A percentile compares a stretch with the other conserved stretches of the same genome.
Evolutionary conservation across 208 protist species (phyloP).

Genomic region (Leishmania tropica): DNA sequence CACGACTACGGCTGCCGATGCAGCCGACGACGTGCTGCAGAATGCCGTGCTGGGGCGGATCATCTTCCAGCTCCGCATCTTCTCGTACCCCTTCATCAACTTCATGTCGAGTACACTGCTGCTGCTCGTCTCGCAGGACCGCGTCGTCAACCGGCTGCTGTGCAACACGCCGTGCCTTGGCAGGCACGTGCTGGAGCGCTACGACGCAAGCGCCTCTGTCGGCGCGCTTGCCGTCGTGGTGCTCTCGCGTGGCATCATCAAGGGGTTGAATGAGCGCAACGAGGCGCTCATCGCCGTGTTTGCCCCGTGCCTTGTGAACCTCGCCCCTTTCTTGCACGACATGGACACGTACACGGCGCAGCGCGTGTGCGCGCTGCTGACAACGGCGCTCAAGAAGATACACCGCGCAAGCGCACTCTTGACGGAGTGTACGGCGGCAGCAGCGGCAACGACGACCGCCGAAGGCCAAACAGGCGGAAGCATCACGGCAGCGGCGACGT

Average conservation of each 20-base stretch:
- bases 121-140: conserved; percentile 76
- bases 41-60: conserved; percentile 35
- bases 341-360: conserved; percentile 76
- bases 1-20: not conserved
- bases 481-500: not conserved
- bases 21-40: conserved; percentile 31
- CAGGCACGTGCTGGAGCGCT: conserved; percentile 37
- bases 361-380: conserved; percentile 51
- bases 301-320: conserved; percentile 67
- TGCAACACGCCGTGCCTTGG: conserved; percentile 40
- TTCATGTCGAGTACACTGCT: conserved; percentile 85
- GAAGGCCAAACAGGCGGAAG: not conserved
- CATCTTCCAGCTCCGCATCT: conserved; percentile 41
- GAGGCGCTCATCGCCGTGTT: conserved; percentile 67
- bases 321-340: conserved; percentile 65
- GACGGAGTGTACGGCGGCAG: not conserved
- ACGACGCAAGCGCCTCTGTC: conserved; percentile 20
- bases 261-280: conserved; percentile 68
- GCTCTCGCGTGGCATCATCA: conserved; percentile 47
- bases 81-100: conserved; percentile 78
- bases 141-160: conserved; percentile 55
- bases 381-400: conserved; percentile 56
- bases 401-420: conserved; percentile 28
- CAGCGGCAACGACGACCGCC: not conserved
- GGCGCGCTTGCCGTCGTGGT: conserved; percentile 53